Conservation (phyloP, 2,329 filamentous ascomycete species). For the Ophiosphaerella herpotricha region DNA sequence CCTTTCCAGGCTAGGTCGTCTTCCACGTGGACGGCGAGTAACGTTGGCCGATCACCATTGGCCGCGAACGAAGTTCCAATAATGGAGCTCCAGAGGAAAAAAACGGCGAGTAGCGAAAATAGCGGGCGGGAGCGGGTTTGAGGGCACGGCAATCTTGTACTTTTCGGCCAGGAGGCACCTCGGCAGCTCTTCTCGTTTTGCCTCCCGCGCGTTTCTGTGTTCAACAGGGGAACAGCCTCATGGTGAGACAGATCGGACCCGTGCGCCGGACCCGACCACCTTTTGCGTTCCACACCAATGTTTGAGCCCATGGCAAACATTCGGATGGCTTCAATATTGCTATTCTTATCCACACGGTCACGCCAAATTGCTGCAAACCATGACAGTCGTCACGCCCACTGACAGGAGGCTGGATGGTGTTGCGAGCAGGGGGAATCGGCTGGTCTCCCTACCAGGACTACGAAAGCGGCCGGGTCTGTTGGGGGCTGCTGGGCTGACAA, state of each 20-base stretch:
- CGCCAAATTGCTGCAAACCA: conserved; percentile 21
- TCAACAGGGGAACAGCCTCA: conserved; percentile 20
- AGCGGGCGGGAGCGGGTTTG: conserved; percentile 16
- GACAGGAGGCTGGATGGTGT: too few relatives aligned
- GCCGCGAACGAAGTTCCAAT: conserved; percentile 32
- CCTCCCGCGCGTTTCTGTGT: conserved; percentile 16
- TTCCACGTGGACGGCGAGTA: conserved; percentile 18
- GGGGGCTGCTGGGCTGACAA: not conserved
- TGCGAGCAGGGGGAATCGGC: too few relatives aligned
- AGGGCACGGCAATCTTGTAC: conserved; percentile 13
- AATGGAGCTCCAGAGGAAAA: conserved; percentile 33
- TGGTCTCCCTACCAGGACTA: conserved; percentile 22
- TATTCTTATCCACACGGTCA: conserved; percentile 23
- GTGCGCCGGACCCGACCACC: conserved; percentile 26
- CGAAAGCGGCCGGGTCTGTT: not conserved
- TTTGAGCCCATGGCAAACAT: conserved; percentile 21
- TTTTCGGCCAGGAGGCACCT: conserved; percentile 21
- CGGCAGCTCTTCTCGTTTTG: conserved; percentile 26
- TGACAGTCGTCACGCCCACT: conserved; percentile 13
- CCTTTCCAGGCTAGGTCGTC: conserved; percentile 36
- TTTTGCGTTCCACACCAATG: conserved; percentile 17
- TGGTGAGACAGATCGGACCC: conserved; percentile 40
- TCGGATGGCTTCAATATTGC: conserved; percentile 8
- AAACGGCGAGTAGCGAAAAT: conserved; percentile 31
- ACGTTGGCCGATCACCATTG: conserved; percentile 40